These are phyloP conservation scores for Aphanomyces invadans DNA, from an alignment of 352 stramenopile genomes.

Conservation along the genomic window DNA sequence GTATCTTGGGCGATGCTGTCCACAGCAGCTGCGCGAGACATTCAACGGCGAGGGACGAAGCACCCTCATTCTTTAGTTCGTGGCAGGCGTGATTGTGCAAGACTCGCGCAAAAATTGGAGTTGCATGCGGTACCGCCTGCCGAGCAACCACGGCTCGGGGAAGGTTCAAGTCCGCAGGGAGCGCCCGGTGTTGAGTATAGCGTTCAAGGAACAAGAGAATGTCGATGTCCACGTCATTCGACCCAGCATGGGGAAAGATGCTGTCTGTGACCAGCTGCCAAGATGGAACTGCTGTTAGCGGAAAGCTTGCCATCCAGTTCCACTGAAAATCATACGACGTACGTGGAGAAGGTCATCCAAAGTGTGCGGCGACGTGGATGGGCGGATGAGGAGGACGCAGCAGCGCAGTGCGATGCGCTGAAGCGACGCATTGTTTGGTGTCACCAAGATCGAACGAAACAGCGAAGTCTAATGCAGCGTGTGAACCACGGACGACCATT, in stretches of 20 bases:
- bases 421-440: neutral
- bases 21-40: constrained; percentile 3
- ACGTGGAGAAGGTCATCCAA: neutral
- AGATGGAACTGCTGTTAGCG: neutral
- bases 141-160: neutral
- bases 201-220: neutral
- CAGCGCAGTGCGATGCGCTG: neutral
- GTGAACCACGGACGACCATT: too few species aligned
- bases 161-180: neutral
- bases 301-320: too few species aligned
- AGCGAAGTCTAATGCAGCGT: neutral
- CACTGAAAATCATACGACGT: too few species aligned
- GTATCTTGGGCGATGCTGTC: neutral
- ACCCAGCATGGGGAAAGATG: neutral
- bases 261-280: neutral
- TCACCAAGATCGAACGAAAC: neutral
- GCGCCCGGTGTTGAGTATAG: neutral
- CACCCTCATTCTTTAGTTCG: neutral
- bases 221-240: neutral
- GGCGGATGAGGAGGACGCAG: neutral
- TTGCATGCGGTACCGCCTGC: neutral
- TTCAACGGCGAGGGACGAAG: neutral
- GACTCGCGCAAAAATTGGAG: neutral
- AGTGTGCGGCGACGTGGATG: neutral
- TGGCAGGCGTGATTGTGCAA: constrained; percentile 1